Conservation (phyloP, 306 rosid genomes). For the Sicyos edulis region DNA sequence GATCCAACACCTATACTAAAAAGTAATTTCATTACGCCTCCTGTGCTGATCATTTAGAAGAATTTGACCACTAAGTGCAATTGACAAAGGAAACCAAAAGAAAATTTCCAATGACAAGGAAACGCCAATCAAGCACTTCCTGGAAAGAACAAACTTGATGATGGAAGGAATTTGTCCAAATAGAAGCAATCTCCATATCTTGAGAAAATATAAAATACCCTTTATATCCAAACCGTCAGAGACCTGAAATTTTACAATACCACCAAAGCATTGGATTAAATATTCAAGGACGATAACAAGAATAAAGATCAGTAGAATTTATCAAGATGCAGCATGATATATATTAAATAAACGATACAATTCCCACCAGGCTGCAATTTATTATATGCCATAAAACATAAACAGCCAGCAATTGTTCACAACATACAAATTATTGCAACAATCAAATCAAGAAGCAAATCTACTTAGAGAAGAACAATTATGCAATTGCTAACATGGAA, state of each 20-base stretch:
- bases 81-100: conserved; percentile 95
- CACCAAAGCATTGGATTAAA: neutral
- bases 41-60: conserved; percentile 62
- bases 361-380: neutral
- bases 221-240: conserved; percentile 44
- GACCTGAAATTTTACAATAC: conserved; percentile 33
- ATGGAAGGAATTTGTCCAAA: conserved; percentile 74
- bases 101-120: conserved; percentile 75
- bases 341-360: neutral
- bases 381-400: neutral
- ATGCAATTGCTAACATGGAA: neutral
- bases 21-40: conserved; percentile 70
- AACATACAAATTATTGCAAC: neutral
- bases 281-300: neutral
- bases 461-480: neutral
- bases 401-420: neutral
- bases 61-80: conserved; percentile 82
- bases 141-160: conserved; percentile 77
- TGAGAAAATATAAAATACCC: conserved; percentile 30
- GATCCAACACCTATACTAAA: conserved; percentile 85
- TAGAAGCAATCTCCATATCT: conserved; percentile 74
- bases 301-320: neutral
- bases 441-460: neutral
- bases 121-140: conserved; percentile 98
- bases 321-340: neutral